Percentiles rank a stretch among this genome's conserved stretches.
These are phyloP conservation scores for Tremella fuciformis DNA, from an alignment of 768 basidiomycete genomes.

Conservation along the genomic window DNA sequence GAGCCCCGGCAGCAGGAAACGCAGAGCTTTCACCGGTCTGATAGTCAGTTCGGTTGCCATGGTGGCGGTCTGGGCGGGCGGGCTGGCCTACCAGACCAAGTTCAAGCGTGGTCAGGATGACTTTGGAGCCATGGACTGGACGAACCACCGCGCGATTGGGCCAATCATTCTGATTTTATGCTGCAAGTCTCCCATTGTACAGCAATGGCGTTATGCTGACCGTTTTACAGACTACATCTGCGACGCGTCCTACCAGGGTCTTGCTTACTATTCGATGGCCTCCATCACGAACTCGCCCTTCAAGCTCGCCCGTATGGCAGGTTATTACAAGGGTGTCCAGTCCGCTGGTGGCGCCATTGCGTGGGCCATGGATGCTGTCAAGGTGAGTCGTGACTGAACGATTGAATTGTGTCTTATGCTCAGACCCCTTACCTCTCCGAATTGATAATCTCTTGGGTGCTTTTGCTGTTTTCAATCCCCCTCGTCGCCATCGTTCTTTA, in stretches of 20 bases:
- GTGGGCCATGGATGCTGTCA: slow-evolving; percentile 57
- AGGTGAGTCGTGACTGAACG: slow-evolving; percentile 9
- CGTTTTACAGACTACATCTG: slow-evolving; percentile 52
- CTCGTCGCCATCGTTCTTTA: slow-evolving; percentile 28
- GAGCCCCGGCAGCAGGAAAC: slow-evolving; percentile 50
- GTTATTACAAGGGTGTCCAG: slow-evolving; percentile 55
- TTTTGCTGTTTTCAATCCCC: slow-evolving; percentile 32
- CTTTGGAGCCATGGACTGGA: slow-evolving; percentile 48
- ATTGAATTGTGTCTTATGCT: too few relatives aligned
- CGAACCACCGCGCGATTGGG: slow-evolving; percentile 51
- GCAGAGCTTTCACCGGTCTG: slow-evolving; percentile 54
- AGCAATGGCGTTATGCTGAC: slow-evolving; percentile 28
- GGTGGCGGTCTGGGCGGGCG: slow-evolving; percentile 54
- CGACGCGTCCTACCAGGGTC: slow-evolving; percentile 40
- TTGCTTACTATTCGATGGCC: slow-evolving; percentile 37
- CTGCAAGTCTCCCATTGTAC: slow-evolving; percentile 35
- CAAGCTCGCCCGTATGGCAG: slow-evolving; percentile 55
- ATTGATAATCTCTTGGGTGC: slow-evolving; percentile 34
- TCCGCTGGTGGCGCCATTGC: slow-evolving; percentile 53
- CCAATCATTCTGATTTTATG: slow-evolving; percentile 55
- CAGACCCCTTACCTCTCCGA: slow-evolving; percentile 56
- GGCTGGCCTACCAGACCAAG: slow-evolving; percentile 54
- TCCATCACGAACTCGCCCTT: slow-evolving; percentile 57
- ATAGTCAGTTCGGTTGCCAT: slow-evolving; percentile 46
- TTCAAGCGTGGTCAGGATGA: slow-evolving; percentile 49